Base-by-base conservation (phyloP, 2,329 filamentous ascomycete species). In the Penicillium frequentans region DNA sequence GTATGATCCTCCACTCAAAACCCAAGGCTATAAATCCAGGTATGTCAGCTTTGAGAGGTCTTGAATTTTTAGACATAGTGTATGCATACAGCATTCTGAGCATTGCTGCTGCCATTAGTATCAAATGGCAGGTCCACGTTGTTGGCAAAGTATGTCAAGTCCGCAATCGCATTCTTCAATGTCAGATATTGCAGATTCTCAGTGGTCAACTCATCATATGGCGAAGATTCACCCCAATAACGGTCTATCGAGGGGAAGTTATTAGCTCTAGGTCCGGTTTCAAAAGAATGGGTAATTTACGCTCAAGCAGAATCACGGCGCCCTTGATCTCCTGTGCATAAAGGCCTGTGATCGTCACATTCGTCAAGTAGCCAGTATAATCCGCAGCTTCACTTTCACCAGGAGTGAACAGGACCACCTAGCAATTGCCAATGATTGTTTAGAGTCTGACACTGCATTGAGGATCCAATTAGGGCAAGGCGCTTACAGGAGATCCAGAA, bases 161-260 rank as follows among this genome's bases (percentile, higher is more conserved):
- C 84, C 9, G 75, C 71, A 57, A 86, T 79, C 0, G 81, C 72
- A 62, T 86, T 81, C 19, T 81, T 72, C 14, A 86, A 71, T 0
- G 79, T 86, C 50, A 86, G 72, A 46, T 82, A 79, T 61, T 82
- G 79, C 55, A 87, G 69, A 39, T 80, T 84, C 59, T 81, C 76
- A 1, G 82, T 80, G 0, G 79, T 81, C 37, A 84, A 73, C 14
- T 78, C 68, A 9, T 72, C 63, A 61, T 79, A 85, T 0, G 84
- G 84, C 3, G 79, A 79, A 7, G 82, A 85, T 16, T 77, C 75
- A 4, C 84, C 84, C 79, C 80, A 86, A 69, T 84, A 86, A 13
- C 84, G 79, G 64, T 86, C 79, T 81, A 49, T 23, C 21, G 24
- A 11, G 49, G 21, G 11, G 21, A 46, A 43, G 24, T 26, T 2